phyloP scores from a whole-genome alignment of 129 eudicot genomes.

The Sambucus nigra region DNA sequence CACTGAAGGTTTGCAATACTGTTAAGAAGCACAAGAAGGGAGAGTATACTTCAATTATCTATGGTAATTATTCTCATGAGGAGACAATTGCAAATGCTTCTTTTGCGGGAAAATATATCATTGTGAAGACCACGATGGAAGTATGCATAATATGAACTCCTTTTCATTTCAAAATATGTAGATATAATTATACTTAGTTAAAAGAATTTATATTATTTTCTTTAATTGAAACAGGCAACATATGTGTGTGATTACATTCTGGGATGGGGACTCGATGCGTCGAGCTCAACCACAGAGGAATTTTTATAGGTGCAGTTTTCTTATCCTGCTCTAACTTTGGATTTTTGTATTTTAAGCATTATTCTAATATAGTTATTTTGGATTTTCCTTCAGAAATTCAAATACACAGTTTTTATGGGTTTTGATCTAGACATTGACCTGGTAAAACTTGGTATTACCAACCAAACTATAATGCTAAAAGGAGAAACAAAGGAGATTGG shows the following conservation, averaged over 20 bases:
- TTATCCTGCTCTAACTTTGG: not conserved
- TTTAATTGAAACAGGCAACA: constrained; percentile 45
- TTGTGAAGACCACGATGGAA: constrained; percentile 84
- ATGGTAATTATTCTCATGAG: constrained; percentile 83
- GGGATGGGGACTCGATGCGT: constrained; percentile 75
- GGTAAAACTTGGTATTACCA: constrained; percentile 74
- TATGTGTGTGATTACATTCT: constrained; percentile 93
- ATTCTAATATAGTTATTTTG: not conserved
- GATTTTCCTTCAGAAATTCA: constrained; percentile 64
- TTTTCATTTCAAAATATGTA: too few relatives aligned
- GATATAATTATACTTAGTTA: too few relatives aligned
- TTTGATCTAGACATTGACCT: constrained; percentile 93
- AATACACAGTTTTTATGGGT: constrained; percentile 68
- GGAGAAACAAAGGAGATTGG: constrained; percentile 99
- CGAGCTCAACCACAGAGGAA: constrained; percentile 86
- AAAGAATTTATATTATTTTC: not conserved
- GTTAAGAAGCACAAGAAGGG: constrained; percentile 91
- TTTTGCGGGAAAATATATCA: constrained; percentile 79
- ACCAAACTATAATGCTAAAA: constrained; percentile 95
- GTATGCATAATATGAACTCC: constrained; percentile 18
- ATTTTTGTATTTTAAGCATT: not conserved
- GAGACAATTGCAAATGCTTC: constrained; percentile 91
- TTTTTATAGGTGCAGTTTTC: constrained; percentile 49
- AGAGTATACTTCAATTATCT: constrained; percentile 69
- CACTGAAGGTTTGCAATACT: constrained; percentile 59